Evolutionary conservation across 1,284 basidiomycete species (phyloP).

Genomic region (Melampsora abietis-canadensis): DNA sequence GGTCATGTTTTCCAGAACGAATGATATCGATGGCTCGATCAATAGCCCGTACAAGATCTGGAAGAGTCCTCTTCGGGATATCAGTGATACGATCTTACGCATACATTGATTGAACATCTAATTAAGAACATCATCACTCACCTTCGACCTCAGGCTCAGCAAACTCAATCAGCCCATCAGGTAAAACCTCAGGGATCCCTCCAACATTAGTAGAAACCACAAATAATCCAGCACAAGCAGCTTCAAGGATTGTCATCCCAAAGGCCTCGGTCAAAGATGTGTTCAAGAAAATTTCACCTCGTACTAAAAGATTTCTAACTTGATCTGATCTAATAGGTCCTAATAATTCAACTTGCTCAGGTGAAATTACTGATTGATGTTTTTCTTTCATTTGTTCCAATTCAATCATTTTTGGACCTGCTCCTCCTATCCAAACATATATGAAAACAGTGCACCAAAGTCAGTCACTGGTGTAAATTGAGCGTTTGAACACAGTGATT

Average conservation of each 20-base stretch:
- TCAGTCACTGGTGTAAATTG: background rate
- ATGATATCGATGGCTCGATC: conserved; percentile 74
- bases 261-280: conserved; percentile 95
- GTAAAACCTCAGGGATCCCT: conserved; percentile 91
- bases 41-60: conserved; percentile 81
- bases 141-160: conserved; percentile 80
- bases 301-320: conserved; percentile 73
- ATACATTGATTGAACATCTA: background rate
- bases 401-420: conserved; percentile 92
- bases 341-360: conserved; percentile 75
- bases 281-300: conserved; percentile 88
- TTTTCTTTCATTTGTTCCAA: conserved; percentile 94
- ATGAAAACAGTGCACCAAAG: background rate
- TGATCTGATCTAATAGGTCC: conserved; percentile 76
- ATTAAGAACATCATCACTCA: conserved; percentile 49
- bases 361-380: conserved; percentile 67
- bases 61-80: background rate
- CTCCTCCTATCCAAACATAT: conserved; percentile 60
- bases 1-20: conserved; percentile 68
- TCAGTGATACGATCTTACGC: background rate
- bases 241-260: conserved; percentile 92
- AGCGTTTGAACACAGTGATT: too few species aligned
- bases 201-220: conserved; percentile 92
- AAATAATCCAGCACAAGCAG: conserved; percentile 88
- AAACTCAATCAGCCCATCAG: conserved; percentile 88